Base-by-base conservation (phyloP, 768 basidiomycete genomes). In the Chalciporus chontae region DNA sequence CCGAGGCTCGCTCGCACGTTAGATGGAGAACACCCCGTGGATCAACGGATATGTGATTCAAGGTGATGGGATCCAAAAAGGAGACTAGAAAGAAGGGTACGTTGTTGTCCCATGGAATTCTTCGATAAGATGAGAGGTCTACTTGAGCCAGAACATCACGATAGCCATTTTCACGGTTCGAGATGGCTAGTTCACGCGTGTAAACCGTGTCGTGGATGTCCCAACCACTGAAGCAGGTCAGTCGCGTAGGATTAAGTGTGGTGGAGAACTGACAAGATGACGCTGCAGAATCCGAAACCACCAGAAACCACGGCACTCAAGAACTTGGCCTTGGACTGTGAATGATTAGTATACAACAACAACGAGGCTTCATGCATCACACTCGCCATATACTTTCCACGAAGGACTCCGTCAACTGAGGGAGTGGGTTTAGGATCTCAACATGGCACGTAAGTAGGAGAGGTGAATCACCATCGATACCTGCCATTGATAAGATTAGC, bases 51-150 rank as follows among this genome's bases (percentile, higher is more conserved):
- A 99, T 71, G 0, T 88, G 87, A 50, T 83, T 69, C 54, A 78
- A 80, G 4, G 91, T 90, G 19, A 89, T 84, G 0, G 96, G 94
- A 63, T 97, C 90, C 26, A 87, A 62, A 73, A 96, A 98, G 1
- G 86, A 89, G 32, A 95, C 77, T 6, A 99, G 75, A 74, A 98
- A 98, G 70, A 98, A 93, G 0, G 96, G 90, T 1, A 93, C 84
- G 52, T 94, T 77, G 56, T 87, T 76, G 66, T 97, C 93, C 90
- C 93, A 94, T 52, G 90, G 87, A 48, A 98, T 86, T 19, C 91
- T 80, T 15, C 96, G 86, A 66, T 80, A 95, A 1, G 87, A 90
- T 1, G 85, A 80, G 14, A 96, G 75, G 67, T 98, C 95, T 52
- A 99, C 87, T 27, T 75, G 69, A 8, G 96, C 96, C 32, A 89